phyloP scores from a whole-genome alignment of 148 eudicot genomes.

The Selenicereus undatus region DNA sequence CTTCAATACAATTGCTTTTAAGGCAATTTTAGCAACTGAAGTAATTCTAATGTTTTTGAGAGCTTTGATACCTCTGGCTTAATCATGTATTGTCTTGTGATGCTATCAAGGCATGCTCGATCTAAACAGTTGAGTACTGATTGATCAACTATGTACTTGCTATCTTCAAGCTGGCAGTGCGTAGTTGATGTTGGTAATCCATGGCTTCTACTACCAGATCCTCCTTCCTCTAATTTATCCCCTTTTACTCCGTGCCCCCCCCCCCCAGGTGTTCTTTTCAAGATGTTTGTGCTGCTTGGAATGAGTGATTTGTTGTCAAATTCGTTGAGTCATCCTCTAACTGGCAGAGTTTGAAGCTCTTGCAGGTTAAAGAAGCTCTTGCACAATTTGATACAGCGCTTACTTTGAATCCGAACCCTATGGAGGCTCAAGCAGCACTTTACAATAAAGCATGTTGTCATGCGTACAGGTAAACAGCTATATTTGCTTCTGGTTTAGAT shows the following conservation, averaged over 20 bases:
- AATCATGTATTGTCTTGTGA: too few relatives aligned
- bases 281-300: too few relatives aligned
- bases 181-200: too few relatives aligned
- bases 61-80: neutral
- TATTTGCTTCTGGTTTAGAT: neutral
- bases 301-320: too few relatives aligned
- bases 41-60: neutral
- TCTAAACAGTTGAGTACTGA: neutral
- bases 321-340: neutral
- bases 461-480: constrained; percentile 70
- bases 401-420: constrained; percentile 66
- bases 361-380: constrained; percentile 92
- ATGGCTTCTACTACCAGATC: too few relatives aligned
- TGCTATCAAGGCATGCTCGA: neutral
- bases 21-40: neutral
- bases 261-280: too few relatives aligned
- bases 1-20: neutral
- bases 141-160: too few relatives aligned
- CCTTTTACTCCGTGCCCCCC: too few relatives aligned
- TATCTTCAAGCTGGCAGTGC: too few relatives aligned
- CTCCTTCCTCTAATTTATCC: too few relatives aligned
- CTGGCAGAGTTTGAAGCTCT: neutral
- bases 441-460: constrained; percentile 99
- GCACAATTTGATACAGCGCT: constrained; percentile 83
- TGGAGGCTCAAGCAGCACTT: constrained; percentile 98